These are phyloP conservation scores for Ogataea paradorogensis DNA, from an alignment of 805 yeast genomes.

Conservation along the genomic window DNA sequence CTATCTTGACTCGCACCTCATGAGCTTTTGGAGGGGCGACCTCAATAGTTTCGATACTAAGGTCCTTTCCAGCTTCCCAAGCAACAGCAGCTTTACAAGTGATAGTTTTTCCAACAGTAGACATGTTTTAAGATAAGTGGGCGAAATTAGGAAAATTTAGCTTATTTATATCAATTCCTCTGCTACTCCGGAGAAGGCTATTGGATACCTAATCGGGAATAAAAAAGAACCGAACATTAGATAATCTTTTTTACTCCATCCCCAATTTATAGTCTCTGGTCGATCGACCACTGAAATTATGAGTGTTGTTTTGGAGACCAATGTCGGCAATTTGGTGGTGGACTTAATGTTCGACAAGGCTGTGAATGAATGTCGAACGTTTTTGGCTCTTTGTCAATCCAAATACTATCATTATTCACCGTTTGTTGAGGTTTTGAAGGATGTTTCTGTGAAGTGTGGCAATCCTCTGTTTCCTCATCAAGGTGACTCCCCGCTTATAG, in stretches of 20 bases:
- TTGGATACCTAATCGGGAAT: slow-evolving; percentile 15
- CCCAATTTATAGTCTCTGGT: not conserved
- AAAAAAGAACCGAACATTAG: slow-evolving; percentile 7
- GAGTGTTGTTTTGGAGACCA: slow-evolving; percentile 41
- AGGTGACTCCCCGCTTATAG: not conserved
- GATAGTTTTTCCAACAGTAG: slow-evolving; percentile 44
- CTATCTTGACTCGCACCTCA: slow-evolving; percentile 90
- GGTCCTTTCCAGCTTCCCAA: slow-evolving; percentile 82
- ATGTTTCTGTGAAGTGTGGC: slow-evolving; percentile 43
- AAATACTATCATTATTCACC: slow-evolving; percentile 53
- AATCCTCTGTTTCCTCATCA: slow-evolving; percentile 38
- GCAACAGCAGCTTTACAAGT: slow-evolving; percentile 96
- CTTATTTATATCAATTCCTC: not conserved
- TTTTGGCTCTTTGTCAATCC: slow-evolving; percentile 51
- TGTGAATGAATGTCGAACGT: slow-evolving; percentile 42
- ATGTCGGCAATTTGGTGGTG: slow-evolving; percentile 47
- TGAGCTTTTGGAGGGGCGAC: slow-evolving; percentile 96
- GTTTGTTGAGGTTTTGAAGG: slow-evolving; percentile 42
- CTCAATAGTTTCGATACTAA: slow-evolving; percentile 79
- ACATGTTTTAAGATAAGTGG: slow-evolving; percentile 18
- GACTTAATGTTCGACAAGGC: slow-evolving; percentile 40
- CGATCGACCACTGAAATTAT: slow-evolving; percentile 19
- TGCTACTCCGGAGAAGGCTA: slow-evolving; percentile 16
- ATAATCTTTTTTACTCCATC: not conserved
- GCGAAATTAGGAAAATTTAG: slow-evolving; percentile 1